Conservation (phyloP, 2,329 filamentous ascomycete genomes). For the Xylaria sp. region DNA sequence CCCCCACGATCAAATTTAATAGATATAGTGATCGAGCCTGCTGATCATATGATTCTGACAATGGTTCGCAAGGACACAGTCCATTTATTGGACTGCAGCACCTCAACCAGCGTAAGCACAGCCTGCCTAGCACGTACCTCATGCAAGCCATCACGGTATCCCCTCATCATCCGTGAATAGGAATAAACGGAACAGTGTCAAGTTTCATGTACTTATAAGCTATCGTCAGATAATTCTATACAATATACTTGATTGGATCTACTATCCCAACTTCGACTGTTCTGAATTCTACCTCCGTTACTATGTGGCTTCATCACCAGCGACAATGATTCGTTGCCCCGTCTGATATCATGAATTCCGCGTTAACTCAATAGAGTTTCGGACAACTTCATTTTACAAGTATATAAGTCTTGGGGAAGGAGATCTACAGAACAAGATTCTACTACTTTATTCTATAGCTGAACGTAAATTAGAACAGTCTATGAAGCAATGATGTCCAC, state of each 20-base stretch:
- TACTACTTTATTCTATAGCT: background rate
- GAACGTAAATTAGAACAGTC: slow-evolving; percentile 5
- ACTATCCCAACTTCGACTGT: background rate
- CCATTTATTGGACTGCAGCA: background rate
- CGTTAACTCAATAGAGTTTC: no score
- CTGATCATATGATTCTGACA: no score
- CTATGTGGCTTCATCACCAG: no score
- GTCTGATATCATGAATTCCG: no score
- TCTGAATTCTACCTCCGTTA: background rate
- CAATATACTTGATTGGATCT: no score
- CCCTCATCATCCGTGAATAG: background rate
- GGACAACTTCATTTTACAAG: no score
- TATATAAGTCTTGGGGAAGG: no score
- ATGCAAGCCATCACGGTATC: background rate
- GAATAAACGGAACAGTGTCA: background rate
- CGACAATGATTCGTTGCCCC: no score
- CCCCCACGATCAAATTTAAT: no score
- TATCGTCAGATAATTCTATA: background rate
- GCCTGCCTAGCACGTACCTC: no score
- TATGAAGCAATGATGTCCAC: slow-evolving; percentile 39
- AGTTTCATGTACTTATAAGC: background rate
- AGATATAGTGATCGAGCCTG: no score
- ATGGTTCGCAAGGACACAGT: background rate
- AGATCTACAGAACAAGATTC: background rate
- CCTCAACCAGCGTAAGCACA: background rate